A percentile compares a stretch with the other conserved stretches of the same genome.
Evolutionary conservation across 345 rosid genomes (phyloP).

Genomic region (Acer saccharum): DNA sequence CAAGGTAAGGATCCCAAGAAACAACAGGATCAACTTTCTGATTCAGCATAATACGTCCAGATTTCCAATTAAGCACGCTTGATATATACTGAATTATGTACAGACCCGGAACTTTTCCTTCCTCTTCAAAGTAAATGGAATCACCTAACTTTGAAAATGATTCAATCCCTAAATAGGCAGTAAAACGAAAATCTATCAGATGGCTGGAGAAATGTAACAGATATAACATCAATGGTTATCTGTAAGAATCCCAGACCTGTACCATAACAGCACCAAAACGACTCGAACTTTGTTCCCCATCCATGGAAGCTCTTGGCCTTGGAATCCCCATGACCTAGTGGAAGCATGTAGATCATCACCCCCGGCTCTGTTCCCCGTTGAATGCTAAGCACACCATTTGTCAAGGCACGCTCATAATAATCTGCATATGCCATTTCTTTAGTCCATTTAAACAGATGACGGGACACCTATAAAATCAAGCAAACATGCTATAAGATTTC

Average conservation of each 20-base stretch:
- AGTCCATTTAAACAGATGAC: constrained; percentile 56
- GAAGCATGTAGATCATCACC: constrained; percentile 60
- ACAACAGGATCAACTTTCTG: constrained; percentile 70
- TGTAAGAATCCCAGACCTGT: constrained; percentile 34
- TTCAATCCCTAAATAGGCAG: constrained; percentile 58
- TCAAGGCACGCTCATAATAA: constrained; percentile 56
- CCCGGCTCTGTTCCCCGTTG: constrained; percentile 61
- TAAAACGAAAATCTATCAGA: not conserved
- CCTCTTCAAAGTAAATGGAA: constrained; percentile 87
- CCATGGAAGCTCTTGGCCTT: constrained; percentile 44
- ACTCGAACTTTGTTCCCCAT: constrained; percentile 44
- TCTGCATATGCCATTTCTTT: constrained; percentile 55
- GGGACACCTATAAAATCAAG: constrained; percentile 41
- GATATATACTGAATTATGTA: constrained; percentile 82
- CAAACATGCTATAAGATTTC: not conserved
- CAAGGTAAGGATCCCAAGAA: constrained; percentile 68
- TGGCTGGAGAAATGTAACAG: not conserved
- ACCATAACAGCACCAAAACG: constrained; percentile 67
- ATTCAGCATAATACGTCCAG: constrained; percentile 48
- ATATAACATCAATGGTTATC: not conserved
- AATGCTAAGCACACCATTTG: constrained; percentile 53
- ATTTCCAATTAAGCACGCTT: constrained; percentile 73
- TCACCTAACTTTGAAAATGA: constrained; percentile 95
- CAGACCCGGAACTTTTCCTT: constrained; percentile 62
- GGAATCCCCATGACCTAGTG: constrained; percentile 45